Conservation (phyloP, 2,329 filamentous ascomycete species). For the Colletotrichum cuscutae region DNA sequence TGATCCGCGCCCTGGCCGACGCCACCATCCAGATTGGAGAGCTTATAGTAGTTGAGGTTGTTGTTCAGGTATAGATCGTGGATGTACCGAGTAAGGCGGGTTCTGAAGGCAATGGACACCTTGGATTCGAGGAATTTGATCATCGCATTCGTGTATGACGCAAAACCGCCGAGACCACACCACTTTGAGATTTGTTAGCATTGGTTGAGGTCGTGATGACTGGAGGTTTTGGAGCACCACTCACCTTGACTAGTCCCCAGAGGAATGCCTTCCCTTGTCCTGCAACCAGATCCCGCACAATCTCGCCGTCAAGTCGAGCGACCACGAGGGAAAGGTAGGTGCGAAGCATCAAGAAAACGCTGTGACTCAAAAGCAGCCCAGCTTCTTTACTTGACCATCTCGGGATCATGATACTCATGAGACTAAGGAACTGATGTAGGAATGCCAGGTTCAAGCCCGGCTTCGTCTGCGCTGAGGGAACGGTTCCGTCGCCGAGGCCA, state of each 20-base stretch:
- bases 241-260: constrained; percentile 84
- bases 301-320: constrained; percentile 92
- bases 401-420: constrained; percentile 98
- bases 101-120: constrained; percentile 97
- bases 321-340: constrained; percentile 96
- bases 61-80: constrained; percentile 97
- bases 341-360: constrained; percentile 87
- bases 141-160: constrained; percentile 98
- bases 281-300: constrained; percentile 95
- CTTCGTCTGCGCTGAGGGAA: constrained; percentile 90
- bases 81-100: constrained; percentile 92
- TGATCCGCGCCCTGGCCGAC: constrained; percentile 94
- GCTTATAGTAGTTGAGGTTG: constrained; percentile 95
- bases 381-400: constrained; percentile 96
- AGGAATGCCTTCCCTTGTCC: constrained; percentile 90
- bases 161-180: constrained; percentile 92
- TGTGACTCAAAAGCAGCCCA: constrained; percentile 87
- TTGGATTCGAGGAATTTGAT: constrained; percentile 99
- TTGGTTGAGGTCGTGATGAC: background rate
- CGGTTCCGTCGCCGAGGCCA: constrained; percentile 77
- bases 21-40: constrained; percentile 91
- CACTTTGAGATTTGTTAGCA: constrained; percentile 62
- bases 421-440: constrained; percentile 92
- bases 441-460: constrained; percentile 96
- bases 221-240: background rate